These are phyloP conservation scores for Penicillium paxilli DNA, from an alignment of 495 filamentous ascomycete genomes.

Conservation along the genomic window DNA sequence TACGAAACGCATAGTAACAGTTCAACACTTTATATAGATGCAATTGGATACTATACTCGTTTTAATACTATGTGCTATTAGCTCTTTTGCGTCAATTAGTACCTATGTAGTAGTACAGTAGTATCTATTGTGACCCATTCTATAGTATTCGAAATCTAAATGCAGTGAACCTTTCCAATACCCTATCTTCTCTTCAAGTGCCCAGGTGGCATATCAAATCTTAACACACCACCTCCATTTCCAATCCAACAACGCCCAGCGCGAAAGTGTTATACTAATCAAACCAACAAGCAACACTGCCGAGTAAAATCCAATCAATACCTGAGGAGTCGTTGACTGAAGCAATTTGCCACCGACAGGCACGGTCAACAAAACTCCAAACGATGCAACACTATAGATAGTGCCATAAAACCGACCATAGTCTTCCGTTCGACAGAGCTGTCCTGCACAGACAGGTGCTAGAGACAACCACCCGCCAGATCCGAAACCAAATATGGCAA, in stretches of 20 bases:
- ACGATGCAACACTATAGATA: conserved; percentile 58
- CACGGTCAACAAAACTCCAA: conserved; percentile 45
- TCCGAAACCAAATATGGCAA: conserved; percentile 63
- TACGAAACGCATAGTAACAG: too few species aligned
- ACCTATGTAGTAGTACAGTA: too few species aligned
- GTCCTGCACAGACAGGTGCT: conserved; percentile 61
- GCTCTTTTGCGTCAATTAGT: too few species aligned
- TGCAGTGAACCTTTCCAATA: neutral
- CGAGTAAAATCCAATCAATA: conserved; percentile 38
- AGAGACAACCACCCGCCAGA: conserved; percentile 62
- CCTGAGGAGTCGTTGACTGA: conserved; percentile 35
- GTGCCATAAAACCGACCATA: conserved; percentile 70
- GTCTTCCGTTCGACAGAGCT: conserved; percentile 60
- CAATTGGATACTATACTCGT: too few species aligned
- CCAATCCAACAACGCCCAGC: conserved; percentile 50
- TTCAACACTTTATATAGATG: too few species aligned
- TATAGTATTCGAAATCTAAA: neutral
- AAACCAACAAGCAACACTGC: conserved; percentile 38
- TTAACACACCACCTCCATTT: conserved; percentile 49
- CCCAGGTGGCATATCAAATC: conserved; percentile 11
- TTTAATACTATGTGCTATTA: too few species aligned
- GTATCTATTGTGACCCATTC: too few species aligned
- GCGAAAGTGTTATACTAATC: conserved; percentile 31
- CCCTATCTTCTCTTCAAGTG: too few species aligned
- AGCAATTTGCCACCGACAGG: conserved; percentile 36